Base-by-base conservation (phyloP, 1,139 yeast species). In the Yamadazyma diospyri region DNA sequence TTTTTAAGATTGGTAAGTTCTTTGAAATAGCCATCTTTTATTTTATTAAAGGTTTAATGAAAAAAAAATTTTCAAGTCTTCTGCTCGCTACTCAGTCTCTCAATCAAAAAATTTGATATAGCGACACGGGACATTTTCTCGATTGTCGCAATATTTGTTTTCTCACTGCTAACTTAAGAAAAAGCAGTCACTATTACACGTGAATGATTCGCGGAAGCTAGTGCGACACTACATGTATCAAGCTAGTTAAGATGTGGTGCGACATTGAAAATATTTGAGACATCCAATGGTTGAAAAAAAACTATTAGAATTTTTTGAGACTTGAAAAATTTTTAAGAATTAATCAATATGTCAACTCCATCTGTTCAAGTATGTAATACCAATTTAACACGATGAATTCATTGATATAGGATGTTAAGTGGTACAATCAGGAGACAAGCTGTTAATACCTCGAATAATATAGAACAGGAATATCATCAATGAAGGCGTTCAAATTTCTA, bases 1-100 rank as follows among this genome's bases (percentile, higher is more conserved):
- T 83, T 80, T 83, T 84, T 77, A 82, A 88, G 79, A 89, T 77
- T 82, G 97, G 95, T 74, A 83, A 78, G 76, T 92, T 92, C 89
- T 92, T 88, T 63, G 92, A 73, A 78, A 92, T 87, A 75, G 97
- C 97, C 92, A 72, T 68, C 54, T 58, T 30, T 23, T 15, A 23
- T 29, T 59, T 13, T 16, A 19, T n/a, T n/a, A 48, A 41, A 30
- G 32, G 35, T 34, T 35, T 29, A 26, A 17, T 34, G 23, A 32
- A 22, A 32, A 12, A 24, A 32, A 32, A 26, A 13, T 32, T 32
- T 32, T 32, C 27, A 26, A 16, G 20, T 26, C 29, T 26, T 26
- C 29, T 26, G 20, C 29, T 26, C 29, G 17, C 29, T 24, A 13
- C 16, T 14, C 15, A 24, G 15, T 11, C 15, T 29, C 16, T 16